A percentile compares a stretch with the other conserved stretches of the same genome.
Evolutionary conservation across 2,329 filamentous ascomycete genomes (phyloP).

Genomic region (Colletotrichum sp.): DNA sequence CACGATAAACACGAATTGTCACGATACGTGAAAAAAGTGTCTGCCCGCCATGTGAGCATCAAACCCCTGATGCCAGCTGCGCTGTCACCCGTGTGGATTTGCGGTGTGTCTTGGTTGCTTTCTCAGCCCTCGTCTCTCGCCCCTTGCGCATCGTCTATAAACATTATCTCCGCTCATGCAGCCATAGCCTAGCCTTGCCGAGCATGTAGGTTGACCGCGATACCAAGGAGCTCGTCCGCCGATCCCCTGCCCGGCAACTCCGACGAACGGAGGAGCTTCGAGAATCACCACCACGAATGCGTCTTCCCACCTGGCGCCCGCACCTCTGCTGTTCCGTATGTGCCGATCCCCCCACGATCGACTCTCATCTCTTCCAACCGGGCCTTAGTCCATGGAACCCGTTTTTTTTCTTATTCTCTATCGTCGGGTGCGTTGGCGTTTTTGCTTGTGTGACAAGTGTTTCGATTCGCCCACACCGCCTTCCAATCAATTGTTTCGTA

Average conservation of each 20-base stretch:
- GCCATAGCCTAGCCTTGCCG: conserved; percentile 16
- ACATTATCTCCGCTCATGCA: not conserved
- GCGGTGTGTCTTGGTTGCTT: not conserved
- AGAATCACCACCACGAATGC: not conserved
- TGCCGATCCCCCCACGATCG: conserved; percentile 12
- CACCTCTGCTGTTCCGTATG: conserved; percentile 6
- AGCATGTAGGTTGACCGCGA: conserved; percentile 1
- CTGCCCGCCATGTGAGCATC: not conserved
- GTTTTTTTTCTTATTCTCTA: not conserved
- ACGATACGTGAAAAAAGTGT: not conserved
- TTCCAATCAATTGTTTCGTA: not conserved
- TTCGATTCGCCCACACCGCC: not conserved
- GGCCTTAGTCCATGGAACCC: not conserved
- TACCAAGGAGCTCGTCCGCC: conserved; percentile 3
- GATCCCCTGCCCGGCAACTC: conserved; percentile 13
- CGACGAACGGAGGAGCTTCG: conserved; percentile 19
- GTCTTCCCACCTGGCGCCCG: not conserved
- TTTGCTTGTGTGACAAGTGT: not conserved
- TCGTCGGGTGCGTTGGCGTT: not conserved
- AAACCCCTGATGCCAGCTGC: not conserved
- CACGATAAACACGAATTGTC: not conserved
- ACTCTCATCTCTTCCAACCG: not conserved
- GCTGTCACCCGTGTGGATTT: not conserved
- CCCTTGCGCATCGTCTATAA: not conserved
- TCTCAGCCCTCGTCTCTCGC: not conserved